A percentile compares a stretch with the other conserved stretches of the same genome.
phyloP scores from a whole-genome alignment of 805 yeast species.

The Middelhovenomyces tepae region DNA sequence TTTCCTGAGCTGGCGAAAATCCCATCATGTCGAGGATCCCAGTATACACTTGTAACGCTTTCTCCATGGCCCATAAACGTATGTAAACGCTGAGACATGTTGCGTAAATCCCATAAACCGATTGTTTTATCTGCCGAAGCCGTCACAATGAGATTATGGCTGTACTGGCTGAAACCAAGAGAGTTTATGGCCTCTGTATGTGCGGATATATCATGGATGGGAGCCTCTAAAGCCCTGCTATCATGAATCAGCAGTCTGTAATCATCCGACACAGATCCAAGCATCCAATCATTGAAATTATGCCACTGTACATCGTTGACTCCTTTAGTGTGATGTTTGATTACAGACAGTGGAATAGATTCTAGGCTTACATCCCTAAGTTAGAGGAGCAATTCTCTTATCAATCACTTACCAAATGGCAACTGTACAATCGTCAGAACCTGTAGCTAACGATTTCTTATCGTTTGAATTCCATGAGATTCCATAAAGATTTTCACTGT shows the following conservation, averaged over 20 bases:
- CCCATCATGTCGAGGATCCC: constrained; percentile 72
- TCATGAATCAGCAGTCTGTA: constrained; percentile 53
- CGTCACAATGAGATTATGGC: constrained; percentile 51
- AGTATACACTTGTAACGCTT: constrained; percentile 61
- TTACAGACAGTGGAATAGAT: too few relatives aligned
- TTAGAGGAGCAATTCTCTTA: constrained; percentile 10
- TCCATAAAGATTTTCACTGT: constrained; percentile 59
- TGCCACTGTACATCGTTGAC: constrained; percentile 66
- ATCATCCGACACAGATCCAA: constrained; percentile 71
- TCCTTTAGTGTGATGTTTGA: constrained; percentile 49
- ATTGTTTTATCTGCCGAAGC: constrained; percentile 74
- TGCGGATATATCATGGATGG: constrained; percentile 34
- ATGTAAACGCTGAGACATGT: constrained; percentile 48
- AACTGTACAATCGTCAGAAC: constrained; percentile 57
- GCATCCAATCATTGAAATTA: constrained; percentile 32
- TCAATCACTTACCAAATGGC: constrained; percentile 59
- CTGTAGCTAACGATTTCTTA: constrained; percentile 44
- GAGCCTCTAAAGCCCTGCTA: constrained; percentile 35
- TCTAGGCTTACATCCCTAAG: background rate
- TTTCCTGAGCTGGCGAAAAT: constrained; percentile 62
- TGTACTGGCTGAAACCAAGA: constrained; percentile 54
- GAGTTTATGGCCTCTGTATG: constrained; percentile 60
- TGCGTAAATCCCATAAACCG: constrained; percentile 67
- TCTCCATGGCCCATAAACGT: constrained; percentile 67
- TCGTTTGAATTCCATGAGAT: constrained; percentile 52